Percentiles rank a stretch among this genome's conserved stretches.
phyloP scores from a whole-genome alignment of 169 alveolate genomes.

The Eimeria maxima region DNA sequence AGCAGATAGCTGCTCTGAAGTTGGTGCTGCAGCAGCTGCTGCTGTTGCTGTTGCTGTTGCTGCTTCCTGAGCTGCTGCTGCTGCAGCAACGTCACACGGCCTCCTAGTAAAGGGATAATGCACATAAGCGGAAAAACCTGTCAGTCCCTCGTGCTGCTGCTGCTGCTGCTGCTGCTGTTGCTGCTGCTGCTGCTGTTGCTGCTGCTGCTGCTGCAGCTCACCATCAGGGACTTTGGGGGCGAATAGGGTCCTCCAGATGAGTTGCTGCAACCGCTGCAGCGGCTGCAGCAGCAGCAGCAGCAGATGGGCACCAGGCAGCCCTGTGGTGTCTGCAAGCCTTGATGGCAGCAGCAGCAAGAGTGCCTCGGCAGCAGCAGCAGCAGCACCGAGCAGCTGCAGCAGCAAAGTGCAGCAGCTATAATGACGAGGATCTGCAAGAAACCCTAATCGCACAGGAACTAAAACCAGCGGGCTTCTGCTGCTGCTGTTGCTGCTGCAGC shows the following conservation, averaged over 20 bases:
- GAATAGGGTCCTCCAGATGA: not conserved
- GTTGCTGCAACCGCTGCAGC: not conserved
- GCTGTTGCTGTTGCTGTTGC: no score
- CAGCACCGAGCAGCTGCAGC: not conserved
- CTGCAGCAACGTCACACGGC: not conserved
- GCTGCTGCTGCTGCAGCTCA: slow-evolving; percentile 32
- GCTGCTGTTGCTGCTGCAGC: not conserved
- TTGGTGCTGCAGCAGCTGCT: slow-evolving; percentile 10
- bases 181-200: slow-evolving; percentile 67
- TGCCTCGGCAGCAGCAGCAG: no score
- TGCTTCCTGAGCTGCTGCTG: not conserved
- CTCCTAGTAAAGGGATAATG: slow-evolving; percentile 46
- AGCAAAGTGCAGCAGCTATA: not conserved
- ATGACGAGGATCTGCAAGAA: not conserved
- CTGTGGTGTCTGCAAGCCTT: no score
- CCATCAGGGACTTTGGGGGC: not conserved
- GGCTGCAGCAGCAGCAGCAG: no score
- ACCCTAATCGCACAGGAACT: not conserved
- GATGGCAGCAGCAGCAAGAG: no score
- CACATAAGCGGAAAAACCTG: slow-evolving; percentile 24
- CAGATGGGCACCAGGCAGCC: no score
- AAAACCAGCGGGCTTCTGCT: no score
- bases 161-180: slow-evolving; percentile 60
- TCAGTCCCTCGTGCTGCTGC: slow-evolving; percentile 36
- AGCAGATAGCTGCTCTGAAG: not conserved